Evolutionary conservation across 306 rosid species (phyloP), one percentile per base, ranked within the genome.

Genomic region (Carpinus fangiana): DNA sequence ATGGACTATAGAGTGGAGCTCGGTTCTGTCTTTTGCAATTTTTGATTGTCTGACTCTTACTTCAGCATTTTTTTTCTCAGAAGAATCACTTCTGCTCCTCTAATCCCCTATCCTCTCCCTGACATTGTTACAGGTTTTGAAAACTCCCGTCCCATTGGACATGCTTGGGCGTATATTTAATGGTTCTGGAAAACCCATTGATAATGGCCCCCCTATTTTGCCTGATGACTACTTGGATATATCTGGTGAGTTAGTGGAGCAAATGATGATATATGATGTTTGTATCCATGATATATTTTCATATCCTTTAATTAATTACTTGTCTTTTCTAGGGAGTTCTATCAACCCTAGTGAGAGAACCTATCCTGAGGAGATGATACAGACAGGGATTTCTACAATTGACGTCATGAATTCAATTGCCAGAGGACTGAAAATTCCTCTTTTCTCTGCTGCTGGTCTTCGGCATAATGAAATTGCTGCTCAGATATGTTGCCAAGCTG

Each of bases 321-420:
- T 73, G 78, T 31, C 46, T 9, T 77, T 68, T 14, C 2, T 81
- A 96, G 99, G 99, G 78, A 96, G 99, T 84, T 96, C 99, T 74
- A 96, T 96, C 83, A 96, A 96, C 85, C 99, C 99, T 64, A 96
- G 99, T 83, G 99, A 96, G 89, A 91, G 99, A 85, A 96, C 99
- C 46, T 96, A 93, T 90, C 99, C 99, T 0, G 99, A 96, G 87
- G 99, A 96, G 88, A 96, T 96, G 99, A 96, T 96, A 70, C 99
- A 96, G 84, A 96, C 99, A 2, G 99, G 99, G 77, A 96, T 96
- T 81, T 96, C 99, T 59, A 96, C 99, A 10, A 96, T 96, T 79
- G 99, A 96, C 80, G 99, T 96, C 78, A 96, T 96, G 99, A 96
- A 96, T 82, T 96, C 99, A 82, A 96, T 96, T 88, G 98, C 98